These are phyloP conservation scores for Aspergillus costaricaensis DNA, from an alignment of 2,329 filamentous ascomycete species.

Conservation along the genomic window DNA sequence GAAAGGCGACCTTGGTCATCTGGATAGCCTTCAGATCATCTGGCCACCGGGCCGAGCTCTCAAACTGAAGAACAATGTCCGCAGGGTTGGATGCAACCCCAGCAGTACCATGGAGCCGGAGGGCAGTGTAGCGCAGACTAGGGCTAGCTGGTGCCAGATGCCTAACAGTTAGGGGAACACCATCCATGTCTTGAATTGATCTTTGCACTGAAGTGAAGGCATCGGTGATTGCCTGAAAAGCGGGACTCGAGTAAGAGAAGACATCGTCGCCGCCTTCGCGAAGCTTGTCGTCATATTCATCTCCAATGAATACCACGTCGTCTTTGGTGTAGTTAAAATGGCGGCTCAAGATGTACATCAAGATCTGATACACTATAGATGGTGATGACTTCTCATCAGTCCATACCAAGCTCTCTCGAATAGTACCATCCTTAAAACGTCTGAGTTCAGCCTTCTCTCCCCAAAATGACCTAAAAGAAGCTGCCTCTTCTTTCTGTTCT, in stretches of 20 bases:
- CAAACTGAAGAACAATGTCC: constrained; percentile 84
- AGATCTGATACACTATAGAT: constrained; percentile 77
- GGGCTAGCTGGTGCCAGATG: constrained; percentile 74
- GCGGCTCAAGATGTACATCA: constrained; percentile 67
- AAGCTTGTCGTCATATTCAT: constrained; percentile 49
- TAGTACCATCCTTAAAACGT: constrained; percentile 92
- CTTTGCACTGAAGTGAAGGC: constrained; percentile 73
- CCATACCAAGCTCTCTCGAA: constrained; percentile 92
- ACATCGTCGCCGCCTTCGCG: constrained; percentile 33
- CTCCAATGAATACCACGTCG: constrained; percentile 56
- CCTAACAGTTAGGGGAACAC: constrained; percentile 82
- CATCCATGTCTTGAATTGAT: constrained; percentile 74
- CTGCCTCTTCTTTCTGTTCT: constrained; percentile 80
- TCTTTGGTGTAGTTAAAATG: constrained; percentile 66
- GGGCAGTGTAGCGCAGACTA: constrained; percentile 70
- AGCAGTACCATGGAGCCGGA: constrained; percentile 30
- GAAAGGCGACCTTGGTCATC: constrained; percentile 87
- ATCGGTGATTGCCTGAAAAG: constrained; percentile 69
- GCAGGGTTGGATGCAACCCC: constrained; percentile 54
- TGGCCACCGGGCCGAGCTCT: constrained; percentile 90
- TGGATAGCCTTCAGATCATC: constrained; percentile 90
- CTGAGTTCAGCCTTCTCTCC: constrained; percentile 89
- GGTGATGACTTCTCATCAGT: constrained; percentile 59
- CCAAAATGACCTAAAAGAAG: constrained; percentile 87
- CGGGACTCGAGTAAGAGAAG: constrained; percentile 45